Evolutionary conservation across 352 stramenopile genomes (phyloP), one percentile per base, ranked within the genome.

Genomic region (Phytophthora hybrid): DNA sequence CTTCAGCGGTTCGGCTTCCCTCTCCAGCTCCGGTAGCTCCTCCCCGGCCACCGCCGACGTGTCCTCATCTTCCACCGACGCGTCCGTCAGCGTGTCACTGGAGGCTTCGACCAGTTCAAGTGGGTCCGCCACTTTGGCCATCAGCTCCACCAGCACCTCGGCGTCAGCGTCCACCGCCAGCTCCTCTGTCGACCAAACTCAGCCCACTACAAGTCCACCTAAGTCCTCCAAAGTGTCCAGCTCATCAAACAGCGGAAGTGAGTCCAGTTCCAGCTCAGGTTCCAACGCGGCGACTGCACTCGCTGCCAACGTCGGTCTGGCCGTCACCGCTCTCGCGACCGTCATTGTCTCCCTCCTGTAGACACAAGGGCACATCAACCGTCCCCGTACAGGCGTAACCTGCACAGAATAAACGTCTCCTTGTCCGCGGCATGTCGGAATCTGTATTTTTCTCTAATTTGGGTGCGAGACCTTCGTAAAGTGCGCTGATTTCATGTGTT

Each of bases 401-500:
- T 37, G 21, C 21, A 58, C 10, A 3, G n/a, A 32, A 23, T 23
- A 52, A 53, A 21, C n/a, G n/a, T 44, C 14, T 23, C 19, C 3
- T 14, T 47, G 8, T 66, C 11, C 32, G 44, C 41, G 16, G 19
- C 46, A 49, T 23, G 19, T 41, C n/a, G 6, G 16, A 34, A 49
- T 66, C 21, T 47, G 3, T 54, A 19, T 21, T 19, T 31, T 61
- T 14, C 10, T 14, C 59, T 79, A 55, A 8, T 73, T 64, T 21
- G 59, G 7, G 32, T 80, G 78, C 31, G 70, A 69, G 0, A 93
- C 75, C 41, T 59, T 77, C 5, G 79, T 65, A 63, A 91, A 92
- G 54, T 88, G 78, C 10, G 81, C 89, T 9, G 69, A 79, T 65
- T 93, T 94, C 74, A 92, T 90, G 39, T 65, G 73, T 59, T 85